These are phyloP conservation scores for Phragmites australis DNA, from an alignment of 176 grass and related monocot species.

Conservation along the genomic window DNA sequence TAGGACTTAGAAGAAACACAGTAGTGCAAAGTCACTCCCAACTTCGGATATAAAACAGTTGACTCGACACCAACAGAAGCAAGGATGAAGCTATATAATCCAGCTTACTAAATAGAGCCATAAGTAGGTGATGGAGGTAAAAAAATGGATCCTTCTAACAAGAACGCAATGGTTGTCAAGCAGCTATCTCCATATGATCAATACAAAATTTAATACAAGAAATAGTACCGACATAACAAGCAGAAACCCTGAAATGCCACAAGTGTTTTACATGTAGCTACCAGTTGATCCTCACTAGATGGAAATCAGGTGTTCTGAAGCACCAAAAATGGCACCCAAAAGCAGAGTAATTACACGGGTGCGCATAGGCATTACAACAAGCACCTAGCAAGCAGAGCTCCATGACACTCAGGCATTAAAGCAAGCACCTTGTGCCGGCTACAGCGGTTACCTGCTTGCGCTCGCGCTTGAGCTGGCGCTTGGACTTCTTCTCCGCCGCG, in stretches of 20 bases:
- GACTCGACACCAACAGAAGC: background rate
- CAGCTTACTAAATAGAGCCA: background rate
- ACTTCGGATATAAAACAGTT: background rate
- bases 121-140: background rate
- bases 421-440: background rate
- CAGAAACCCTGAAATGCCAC: background rate
- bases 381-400: constrained; percentile 21
- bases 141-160: background rate
- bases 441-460: constrained; percentile 59
- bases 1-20: constrained; percentile 10
- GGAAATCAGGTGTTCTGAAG: background rate
- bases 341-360: background rate
- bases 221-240: background rate
- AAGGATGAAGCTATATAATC: background rate
- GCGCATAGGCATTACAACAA: constrained; percentile 29
- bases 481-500: constrained; percentile 82
- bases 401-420: background rate
- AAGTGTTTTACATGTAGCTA: background rate
- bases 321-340: background rate
- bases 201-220: constrained; percentile 9
- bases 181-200: background rate
- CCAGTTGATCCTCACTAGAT: background rate
- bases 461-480: constrained; percentile 79
- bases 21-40: background rate
- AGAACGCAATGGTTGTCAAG: background rate